Evolutionary conservation across 768 basidiomycete genomes (phyloP).

Genomic region (Mycena maculata): DNA sequence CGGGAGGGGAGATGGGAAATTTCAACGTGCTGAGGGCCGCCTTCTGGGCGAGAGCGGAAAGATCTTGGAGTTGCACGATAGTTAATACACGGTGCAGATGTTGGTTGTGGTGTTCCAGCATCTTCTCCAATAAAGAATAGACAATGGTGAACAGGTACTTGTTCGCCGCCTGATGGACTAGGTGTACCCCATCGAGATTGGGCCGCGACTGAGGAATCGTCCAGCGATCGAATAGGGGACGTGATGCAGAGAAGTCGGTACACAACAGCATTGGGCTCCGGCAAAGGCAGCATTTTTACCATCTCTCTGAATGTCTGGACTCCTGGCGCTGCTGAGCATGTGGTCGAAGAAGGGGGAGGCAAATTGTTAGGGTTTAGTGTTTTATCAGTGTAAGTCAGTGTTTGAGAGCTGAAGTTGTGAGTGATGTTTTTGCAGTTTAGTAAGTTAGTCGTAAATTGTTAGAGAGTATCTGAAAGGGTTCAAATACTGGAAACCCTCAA

Average conservation of each 20-base stretch:
- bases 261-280: not conserved
- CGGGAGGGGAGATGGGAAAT: not conserved
- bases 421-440: too few relatives aligned
- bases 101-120: not conserved
- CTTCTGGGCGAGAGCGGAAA: not conserved
- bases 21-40: not conserved
- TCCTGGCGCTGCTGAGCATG: not conserved
- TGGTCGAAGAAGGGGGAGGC: not conserved
- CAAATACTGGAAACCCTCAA: too few relatives aligned
- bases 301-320: not conserved
- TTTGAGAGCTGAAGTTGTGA: too few relatives aligned
- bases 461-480: too few relatives aligned
- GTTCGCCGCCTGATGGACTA: constrained; percentile 1
- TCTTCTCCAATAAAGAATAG: not conserved
- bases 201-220: not conserved
- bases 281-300: not conserved
- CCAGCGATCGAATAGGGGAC: not conserved
- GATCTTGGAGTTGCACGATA: not conserved
- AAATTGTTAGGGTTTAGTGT: too few relatives aligned
- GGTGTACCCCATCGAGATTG: not conserved
- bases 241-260: constrained; percentile 13
- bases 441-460: too few relatives aligned
- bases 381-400: too few relatives aligned
- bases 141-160: constrained; percentile 1
- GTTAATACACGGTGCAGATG: constrained; percentile 5